A percentile compares a stretch with the other conserved stretches of the same genome.
These are phyloP conservation scores for Cladophialophora bantiana DNA, from an alignment of 2,329 filamentous ascomycete species.

Conservation along the genomic window DNA sequence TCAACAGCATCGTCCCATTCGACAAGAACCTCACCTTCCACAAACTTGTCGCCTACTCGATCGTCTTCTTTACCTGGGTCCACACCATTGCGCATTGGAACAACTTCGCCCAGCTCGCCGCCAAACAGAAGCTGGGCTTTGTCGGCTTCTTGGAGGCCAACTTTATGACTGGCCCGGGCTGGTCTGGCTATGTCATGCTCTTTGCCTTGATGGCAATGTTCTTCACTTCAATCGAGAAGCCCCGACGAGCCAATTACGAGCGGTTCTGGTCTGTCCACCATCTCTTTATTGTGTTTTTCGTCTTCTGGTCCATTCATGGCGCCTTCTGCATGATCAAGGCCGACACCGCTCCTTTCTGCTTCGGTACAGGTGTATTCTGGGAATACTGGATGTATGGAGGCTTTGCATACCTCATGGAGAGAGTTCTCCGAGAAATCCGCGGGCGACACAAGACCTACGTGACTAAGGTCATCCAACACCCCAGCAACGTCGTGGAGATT, in stretches of 20 bases:
- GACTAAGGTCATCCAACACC: conserved; percentile 87
- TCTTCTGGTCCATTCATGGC: conserved; percentile 90
- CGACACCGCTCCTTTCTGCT: conserved; percentile 79
- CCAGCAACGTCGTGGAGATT: conserved; percentile 86
- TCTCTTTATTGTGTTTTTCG: conserved; percentile 85
- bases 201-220: conserved; percentile 79
- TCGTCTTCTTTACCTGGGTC: conserved; percentile 86
- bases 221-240: conserved; percentile 77
- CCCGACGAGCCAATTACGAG: conserved; percentile 80
- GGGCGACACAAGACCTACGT: conserved; percentile 85
- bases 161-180: conserved; percentile 79
- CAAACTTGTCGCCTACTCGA: conserved; percentile 83
- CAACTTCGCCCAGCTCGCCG: conserved; percentile 79
- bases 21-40: conserved; percentile 68
- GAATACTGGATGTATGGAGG: conserved; percentile 89
- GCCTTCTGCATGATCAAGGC: conserved; percentile 91
- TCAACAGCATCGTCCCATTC: conserved; percentile 87
- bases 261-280: conserved; percentile 92
- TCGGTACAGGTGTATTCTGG: conserved; percentile 81
- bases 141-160: conserved; percentile 80
- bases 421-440: conserved; percentile 77
- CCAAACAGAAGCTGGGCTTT: conserved; percentile 77
- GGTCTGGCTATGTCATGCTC: conserved; percentile 87
- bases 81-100: conserved; percentile 88
- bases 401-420: conserved; percentile 79